Conservation (phyloP, 2,329 filamentous ascomycete genomes). For the Fusarium tanahbumbuense region DNA sequence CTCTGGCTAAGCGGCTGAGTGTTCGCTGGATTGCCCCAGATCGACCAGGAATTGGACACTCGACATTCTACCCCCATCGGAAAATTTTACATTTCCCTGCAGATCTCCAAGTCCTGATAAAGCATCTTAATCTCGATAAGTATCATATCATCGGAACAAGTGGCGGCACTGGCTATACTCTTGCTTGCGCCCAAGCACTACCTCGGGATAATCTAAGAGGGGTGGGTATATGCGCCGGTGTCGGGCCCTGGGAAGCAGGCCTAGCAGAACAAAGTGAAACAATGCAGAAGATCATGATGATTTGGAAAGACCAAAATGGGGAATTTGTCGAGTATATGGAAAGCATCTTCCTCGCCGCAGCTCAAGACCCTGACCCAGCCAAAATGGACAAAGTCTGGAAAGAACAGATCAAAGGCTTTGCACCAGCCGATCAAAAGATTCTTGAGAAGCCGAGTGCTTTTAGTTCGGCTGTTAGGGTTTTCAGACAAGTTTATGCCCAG, state of each 20-base stretch:
- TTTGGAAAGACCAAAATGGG: neutral
- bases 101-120: neutral
- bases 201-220: too few relatives aligned
- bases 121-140: accelerated
- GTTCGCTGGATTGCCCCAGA: neutral
- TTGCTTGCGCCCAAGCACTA: neutral
- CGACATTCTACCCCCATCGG: neutral
- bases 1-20: neutral
- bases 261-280: neutral
- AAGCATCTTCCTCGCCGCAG: neutral
- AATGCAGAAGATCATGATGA: neutral
- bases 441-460: neutral
- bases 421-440: neutral
- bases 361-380: neutral
- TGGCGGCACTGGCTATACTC: neutral
- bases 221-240: neutral
- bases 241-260: neutral
- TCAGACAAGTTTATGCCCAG: accelerated
- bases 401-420: neutral
- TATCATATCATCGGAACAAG: neutral
- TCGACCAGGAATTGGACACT: neutral
- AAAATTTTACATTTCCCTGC: accelerated
- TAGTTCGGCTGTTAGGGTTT: accelerated
- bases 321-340: neutral
- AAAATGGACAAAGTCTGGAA: neutral